Evolutionary conservation across 75 land plant species (phyloP).

Genomic region (Adiantum capillusveneris): DNA sequence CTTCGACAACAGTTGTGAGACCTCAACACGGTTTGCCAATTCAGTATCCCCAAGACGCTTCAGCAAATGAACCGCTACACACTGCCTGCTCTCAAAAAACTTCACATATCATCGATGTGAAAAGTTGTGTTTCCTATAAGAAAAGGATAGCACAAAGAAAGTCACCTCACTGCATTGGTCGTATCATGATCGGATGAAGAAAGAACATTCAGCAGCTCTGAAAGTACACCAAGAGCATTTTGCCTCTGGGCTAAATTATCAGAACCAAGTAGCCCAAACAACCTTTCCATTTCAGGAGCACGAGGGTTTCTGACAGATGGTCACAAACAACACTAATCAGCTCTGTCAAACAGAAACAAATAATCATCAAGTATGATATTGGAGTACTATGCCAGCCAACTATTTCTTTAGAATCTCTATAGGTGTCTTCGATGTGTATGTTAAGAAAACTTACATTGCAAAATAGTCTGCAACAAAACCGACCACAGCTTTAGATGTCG

Average conservation of each 20-base stretch:
- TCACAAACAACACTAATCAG: too few species aligned
- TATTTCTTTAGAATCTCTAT: too few species aligned
- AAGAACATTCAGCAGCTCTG: conserved; percentile 30
- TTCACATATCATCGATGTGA: background rate
- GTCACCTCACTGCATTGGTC: background rate
- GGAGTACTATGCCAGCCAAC: too few species aligned
- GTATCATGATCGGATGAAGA: background rate
- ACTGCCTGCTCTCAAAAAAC: conserved; percentile 30
- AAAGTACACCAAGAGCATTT: conserved; percentile 68
- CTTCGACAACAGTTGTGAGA: conserved; percentile 46
- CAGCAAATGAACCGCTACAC: conserved; percentile 51
- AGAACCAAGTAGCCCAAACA: conserved; percentile 48
- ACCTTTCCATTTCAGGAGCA: conserved; percentile 38
- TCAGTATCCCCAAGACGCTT: conserved; percentile 56
- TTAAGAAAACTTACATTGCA: conserved; percentile 57
- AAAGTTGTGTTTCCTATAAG: background rate
- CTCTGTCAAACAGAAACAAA: too few species aligned
- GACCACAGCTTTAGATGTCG: conserved; percentile 56
- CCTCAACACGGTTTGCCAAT: conserved; percentile 32
- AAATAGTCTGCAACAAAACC: conserved; percentile 67
- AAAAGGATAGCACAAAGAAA: background rate
- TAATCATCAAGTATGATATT: too few species aligned
- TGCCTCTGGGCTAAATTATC: conserved; percentile 40
- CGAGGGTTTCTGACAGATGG: conserved; percentile 51
- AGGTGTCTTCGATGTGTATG: too few species aligned